A percentile compares a stretch with the other conserved stretches of the same genome.
Evolutionary conservation across 306 rosid genomes (phyloP).

Genomic region (Trichosanthes truncata): DNA sequence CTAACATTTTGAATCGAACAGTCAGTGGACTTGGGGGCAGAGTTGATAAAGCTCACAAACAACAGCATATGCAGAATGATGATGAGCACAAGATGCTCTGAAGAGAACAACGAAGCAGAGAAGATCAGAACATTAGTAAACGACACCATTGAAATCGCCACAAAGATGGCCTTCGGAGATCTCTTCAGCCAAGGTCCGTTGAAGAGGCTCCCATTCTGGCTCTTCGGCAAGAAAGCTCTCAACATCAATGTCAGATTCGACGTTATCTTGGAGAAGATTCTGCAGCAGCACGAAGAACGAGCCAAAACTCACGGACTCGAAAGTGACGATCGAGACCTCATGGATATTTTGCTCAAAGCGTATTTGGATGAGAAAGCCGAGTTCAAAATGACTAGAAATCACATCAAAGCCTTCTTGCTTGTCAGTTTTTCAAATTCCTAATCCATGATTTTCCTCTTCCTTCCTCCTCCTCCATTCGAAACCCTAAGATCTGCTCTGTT

Average conservation of each 20-base stretch:
- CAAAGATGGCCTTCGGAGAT: slow-evolving; percentile 29
- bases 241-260: slow-evolving; percentile 44
- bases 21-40: slow-evolving; percentile 26
- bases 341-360: slow-evolving; percentile 50
- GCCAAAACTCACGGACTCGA: slow-evolving; percentile 25
- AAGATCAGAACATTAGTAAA: slow-evolving; percentile 28
- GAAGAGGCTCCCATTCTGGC: slow-evolving; percentile 53
- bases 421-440: slow-evolving; percentile 9
- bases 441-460: too few relatives aligned
- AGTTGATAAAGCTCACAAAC: slow-evolving; percentile 28
- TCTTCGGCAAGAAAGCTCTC: slow-evolving; percentile 33
- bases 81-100: slow-evolving; percentile 26
- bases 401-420: slow-evolving; percentile 58
- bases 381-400: slow-evolving; percentile 36
- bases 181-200: slow-evolving; percentile 29
- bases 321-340: slow-evolving; percentile 30
- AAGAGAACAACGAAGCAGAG: slow-evolving; percentile 27
- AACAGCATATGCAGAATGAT: slow-evolving; percentile 37
- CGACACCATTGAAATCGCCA: slow-evolving; percentile 33
- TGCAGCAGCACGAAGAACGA: slow-evolving; percentile 44
- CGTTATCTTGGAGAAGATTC: slow-evolving; percentile 36
- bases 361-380: slow-evolving; percentile 41
- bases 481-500: not conserved
- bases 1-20: not conserved
- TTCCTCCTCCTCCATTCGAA: not conserved